phyloP scores from a whole-genome alignment of 371 early-diverging fungal species.

The Syncephalastrum monosporum region DNA sequence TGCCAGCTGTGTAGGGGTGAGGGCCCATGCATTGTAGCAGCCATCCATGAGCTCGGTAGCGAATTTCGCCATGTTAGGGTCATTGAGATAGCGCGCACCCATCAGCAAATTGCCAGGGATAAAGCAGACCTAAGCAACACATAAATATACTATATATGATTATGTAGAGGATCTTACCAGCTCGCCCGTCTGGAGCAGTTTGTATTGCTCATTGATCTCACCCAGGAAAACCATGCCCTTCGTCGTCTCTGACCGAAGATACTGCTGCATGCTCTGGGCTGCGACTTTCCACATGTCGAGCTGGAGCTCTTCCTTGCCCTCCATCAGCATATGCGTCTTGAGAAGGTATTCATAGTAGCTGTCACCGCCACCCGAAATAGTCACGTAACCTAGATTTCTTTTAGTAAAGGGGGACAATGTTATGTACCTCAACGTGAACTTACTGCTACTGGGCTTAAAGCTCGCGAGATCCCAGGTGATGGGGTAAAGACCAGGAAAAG shows the following conservation, averaged over 20 bases:
- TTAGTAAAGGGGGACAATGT: conserved; percentile 8
- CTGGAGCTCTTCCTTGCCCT: conserved; percentile 48
- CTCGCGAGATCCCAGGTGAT: conserved; percentile 43
- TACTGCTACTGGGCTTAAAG: conserved; percentile 48
- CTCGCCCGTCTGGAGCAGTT: conserved; percentile 37
- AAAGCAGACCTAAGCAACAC: conserved; percentile 35
- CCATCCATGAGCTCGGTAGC: conserved; percentile 41
- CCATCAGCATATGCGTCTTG: conserved; percentile 63
- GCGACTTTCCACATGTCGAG: conserved; percentile 42
- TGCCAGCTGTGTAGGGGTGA: conserved; percentile 39
- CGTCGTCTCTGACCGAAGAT: conserved; percentile 39
- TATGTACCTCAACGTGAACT: conserved; percentile 4
- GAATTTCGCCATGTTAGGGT: conserved; percentile 18
- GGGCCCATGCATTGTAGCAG: conserved; percentile 39
- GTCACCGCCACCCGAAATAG: conserved; percentile 70
- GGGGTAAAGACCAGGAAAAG: conserved; percentile 75
- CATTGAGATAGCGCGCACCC: conserved; percentile 36
- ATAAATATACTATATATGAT: no score
- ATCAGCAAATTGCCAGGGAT: conserved; percentile 43
- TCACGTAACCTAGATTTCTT: conserved; percentile 34
- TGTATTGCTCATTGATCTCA: conserved; percentile 27
- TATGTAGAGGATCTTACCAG: conserved; percentile 20
- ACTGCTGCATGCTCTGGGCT: conserved; percentile 40
- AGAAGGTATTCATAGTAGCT: conserved; percentile 88
- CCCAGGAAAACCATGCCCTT: conserved; percentile 37